These are phyloP conservation scores for Tulasnella sp. DNA, from an alignment of 768 basidiomycete species.

Conservation along the genomic window DNA sequence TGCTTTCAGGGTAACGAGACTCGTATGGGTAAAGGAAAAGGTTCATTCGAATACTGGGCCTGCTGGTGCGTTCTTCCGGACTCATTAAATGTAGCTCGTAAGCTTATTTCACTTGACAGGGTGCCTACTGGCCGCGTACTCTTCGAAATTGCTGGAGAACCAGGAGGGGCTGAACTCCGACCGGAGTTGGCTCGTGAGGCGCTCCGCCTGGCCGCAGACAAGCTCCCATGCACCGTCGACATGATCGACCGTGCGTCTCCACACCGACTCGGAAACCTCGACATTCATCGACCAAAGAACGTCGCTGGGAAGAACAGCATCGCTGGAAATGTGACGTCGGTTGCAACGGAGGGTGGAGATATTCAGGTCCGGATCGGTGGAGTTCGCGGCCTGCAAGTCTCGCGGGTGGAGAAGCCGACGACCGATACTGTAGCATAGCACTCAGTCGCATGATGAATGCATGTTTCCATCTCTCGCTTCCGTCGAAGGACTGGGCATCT, in stretches of 20 bases:
- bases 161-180: slow-evolving; percentile 41
- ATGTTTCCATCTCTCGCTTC: background rate
- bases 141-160: slow-evolving; percentile 84
- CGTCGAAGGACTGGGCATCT: no score
- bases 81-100: background rate
- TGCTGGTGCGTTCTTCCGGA: slow-evolving; percentile 47
- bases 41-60: slow-evolving; percentile 95
- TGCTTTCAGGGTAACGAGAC: slow-evolving; percentile 82
- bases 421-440: background rate
- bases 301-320: slow-evolving; percentile 2
- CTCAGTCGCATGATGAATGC: background rate
- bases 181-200: slow-evolving; percentile 94
- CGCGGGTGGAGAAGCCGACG: background rate
- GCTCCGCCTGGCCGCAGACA: slow-evolving; percentile 74
- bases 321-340: background rate
- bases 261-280: slow-evolving; percentile 60
- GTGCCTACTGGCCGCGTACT: slow-evolving; percentile 83
- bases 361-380: background rate
- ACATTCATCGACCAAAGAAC: slow-evolving; percentile 27
- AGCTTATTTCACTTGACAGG: slow-evolving; percentile 29
- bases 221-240: slow-evolving; percentile 80
- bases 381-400: background rate
- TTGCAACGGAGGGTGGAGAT: background rate
- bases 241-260: slow-evolving; percentile 61
- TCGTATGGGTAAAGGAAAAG: slow-evolving; percentile 99